Percentiles rank a stretch among this genome's conserved stretches.
These are phyloP conservation scores for Macrophomina phaseolina DNA, from an alignment of 2,329 filamentous ascomycete species.

Conservation along the genomic window DNA sequence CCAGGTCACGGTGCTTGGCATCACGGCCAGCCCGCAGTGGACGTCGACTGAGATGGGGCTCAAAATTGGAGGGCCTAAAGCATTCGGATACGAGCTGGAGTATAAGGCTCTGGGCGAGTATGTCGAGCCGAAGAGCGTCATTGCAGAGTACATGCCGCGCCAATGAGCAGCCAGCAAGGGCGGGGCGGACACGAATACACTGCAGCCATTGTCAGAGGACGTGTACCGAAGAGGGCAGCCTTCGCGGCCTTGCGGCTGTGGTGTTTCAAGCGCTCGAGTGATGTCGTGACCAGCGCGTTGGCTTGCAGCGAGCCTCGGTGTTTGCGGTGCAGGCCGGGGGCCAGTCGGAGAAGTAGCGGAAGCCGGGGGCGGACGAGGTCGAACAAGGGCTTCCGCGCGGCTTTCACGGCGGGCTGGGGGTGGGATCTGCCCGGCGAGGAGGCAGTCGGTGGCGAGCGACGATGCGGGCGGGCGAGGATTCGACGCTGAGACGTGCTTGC, in stretches of 20 bases:
- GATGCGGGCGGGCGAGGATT: background rate
- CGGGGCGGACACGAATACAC: background rate
- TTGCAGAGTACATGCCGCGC: constrained; percentile 19
- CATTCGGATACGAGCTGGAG: constrained; percentile 26
- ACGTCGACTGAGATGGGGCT: constrained; percentile 16
- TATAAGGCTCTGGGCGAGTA: constrained; percentile 22
- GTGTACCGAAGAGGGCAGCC: background rate
- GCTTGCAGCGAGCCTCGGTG: background rate
- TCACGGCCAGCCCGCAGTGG: constrained; percentile 27
- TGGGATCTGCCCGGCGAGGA: background rate
- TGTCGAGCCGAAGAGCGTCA: constrained; percentile 28
- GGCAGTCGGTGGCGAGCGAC: constrained; percentile 7
- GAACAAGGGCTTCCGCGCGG: background rate
- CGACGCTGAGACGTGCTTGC: background rate
- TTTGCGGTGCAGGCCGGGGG: background rate
- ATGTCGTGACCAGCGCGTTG: background rate
- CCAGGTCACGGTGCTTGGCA: constrained; percentile 25
- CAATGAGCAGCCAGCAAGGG: background rate
- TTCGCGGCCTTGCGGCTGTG: constrained; percentile 4
- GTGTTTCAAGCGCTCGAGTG: constrained; percentile 13
- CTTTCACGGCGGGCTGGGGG: background rate
- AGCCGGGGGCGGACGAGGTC: background rate
- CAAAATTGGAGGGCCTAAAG: constrained; percentile 26
- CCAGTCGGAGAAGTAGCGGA: background rate
- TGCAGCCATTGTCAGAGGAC: background rate